These are phyloP conservation scores for Filobasidium wieringae DNA, from an alignment of 768 basidiomycete species.

Conservation along the genomic window DNA sequence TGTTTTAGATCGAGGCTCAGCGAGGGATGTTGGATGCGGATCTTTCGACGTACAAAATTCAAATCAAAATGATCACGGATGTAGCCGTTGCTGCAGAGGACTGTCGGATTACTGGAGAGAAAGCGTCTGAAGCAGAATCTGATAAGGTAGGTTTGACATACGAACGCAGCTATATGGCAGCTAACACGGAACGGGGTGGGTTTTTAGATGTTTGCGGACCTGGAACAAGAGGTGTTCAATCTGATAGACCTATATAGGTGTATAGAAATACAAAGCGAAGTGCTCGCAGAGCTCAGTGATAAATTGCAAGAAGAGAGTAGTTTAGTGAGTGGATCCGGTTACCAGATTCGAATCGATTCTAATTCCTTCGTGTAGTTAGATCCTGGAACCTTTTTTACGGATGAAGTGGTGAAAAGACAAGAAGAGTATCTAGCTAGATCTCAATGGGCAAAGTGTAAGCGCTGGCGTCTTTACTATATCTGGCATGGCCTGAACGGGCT, in stretches of 20 bases:
- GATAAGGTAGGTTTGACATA: too few relatives aligned
- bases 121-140: too few relatives aligned
- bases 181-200: not conserved
- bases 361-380: too few relatives aligned
- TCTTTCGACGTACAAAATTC: too few relatives aligned
- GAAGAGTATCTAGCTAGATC: conserved; percentile 1
- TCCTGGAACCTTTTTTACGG: too few relatives aligned
- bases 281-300: not conserved
- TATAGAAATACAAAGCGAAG: not conserved
- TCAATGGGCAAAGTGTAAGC: conserved; percentile 10
- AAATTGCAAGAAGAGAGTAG: not conserved
- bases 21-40: too few relatives aligned
- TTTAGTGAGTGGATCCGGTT: not conserved
- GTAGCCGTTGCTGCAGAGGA: not conserved
- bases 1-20: too few relatives aligned
- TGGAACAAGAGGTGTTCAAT: not conserved
- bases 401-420: not conserved
- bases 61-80: conserved; percentile 3
- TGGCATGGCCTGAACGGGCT: not conserved
- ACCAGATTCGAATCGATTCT: too few relatives aligned
- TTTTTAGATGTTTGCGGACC: not conserved
- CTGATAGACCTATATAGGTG: not conserved
- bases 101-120: too few relatives aligned
- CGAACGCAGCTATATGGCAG: not conserved
- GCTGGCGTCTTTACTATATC: not conserved